Base-by-base conservation (phyloP, 441 rosid genomes). In the Breynia disticha region DNA sequence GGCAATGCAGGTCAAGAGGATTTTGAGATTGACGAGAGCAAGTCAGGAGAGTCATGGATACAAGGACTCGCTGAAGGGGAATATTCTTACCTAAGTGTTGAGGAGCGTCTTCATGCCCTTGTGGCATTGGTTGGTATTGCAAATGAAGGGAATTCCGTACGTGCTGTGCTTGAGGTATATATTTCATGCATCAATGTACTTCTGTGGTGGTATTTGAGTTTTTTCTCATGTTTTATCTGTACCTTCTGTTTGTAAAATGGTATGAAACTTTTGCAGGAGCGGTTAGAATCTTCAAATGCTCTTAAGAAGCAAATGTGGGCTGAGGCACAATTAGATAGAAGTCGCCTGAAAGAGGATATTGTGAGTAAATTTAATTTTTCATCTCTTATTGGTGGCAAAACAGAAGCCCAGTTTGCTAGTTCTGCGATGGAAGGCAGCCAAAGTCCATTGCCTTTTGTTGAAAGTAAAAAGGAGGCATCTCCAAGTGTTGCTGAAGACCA, bases 251-350 rank as follows among this genome's bases (percentile, higher is more conserved):
- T 61, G 38, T 50, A 52, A 63, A 71, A 64, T 69, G 69, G 70
- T 61, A 35, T 67, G 35, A 37, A 50, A 49, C 32, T 57, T 65
- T 67, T 16, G 45, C 86, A 94, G 99, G 99, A 90, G 50, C 97
- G 99, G 28, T 63, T 95, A 79, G 99, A 95, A 79, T 93, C 90
- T 16, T 93, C 99, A 48, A 95, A 75, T 81, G 76, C 97, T 71
- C 87, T 95, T 68, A 95, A 95, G 78, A 95, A 86, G 72, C 99
- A 95, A 73, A 90, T 95, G 95, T 90, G 95, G 99, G 88, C 95
- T 0, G 99, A 90, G 79, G 95, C 88, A 42, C 99, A 95, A 56
- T 68, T 82, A 49, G 99, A 95, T 70, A 90, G 79, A 71, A 77
- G 86, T 72, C 87, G 88, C 21, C 58, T 84, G 76, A 88, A 79